Evolutionary conservation across 75 land plant species (phyloP).

Genomic region (Pinus tabuliformis): DNA sequence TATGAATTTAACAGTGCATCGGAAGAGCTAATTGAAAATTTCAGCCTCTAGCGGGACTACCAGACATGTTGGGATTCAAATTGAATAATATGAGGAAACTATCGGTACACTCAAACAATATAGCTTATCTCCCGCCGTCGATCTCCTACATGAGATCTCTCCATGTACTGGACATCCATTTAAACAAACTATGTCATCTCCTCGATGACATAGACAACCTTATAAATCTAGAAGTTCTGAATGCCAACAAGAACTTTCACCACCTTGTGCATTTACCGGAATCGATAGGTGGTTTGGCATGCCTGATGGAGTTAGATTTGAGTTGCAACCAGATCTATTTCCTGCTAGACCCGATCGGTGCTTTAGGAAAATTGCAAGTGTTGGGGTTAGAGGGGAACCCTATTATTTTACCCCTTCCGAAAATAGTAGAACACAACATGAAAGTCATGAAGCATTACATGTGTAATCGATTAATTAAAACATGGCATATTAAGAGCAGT

Average conservation of each 20-base stretch:
- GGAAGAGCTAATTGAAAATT: constrained; percentile 32
- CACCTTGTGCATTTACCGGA: constrained; percentile 44
- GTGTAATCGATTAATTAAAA: not conserved
- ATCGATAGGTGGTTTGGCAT: constrained; percentile 60
- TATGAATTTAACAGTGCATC: constrained; percentile 27
- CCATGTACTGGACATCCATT: constrained; percentile 59
- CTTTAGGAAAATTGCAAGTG: constrained; percentile 51
- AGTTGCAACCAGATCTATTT: constrained; percentile 55
- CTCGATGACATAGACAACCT: constrained; percentile 75
- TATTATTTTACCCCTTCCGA: constrained; percentile 55
- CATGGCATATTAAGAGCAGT: too few species aligned
- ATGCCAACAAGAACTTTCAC: constrained; percentile 67
- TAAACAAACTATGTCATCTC: constrained; percentile 64
- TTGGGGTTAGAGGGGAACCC: constrained; percentile 72
- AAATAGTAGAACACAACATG: constrained; percentile 56
- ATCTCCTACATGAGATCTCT: constrained; percentile 55
- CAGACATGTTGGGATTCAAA: constrained; percentile 60
- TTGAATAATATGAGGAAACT: constrained; percentile 51
- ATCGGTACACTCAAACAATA: constrained; percentile 70
- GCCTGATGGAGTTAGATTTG: constrained; percentile 44
- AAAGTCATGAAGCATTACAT: constrained; percentile 49
- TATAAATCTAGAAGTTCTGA: constrained; percentile 49
- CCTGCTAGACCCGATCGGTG: constrained; percentile 62
- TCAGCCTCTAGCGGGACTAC: constrained; percentile 57
- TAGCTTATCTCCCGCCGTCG: constrained; percentile 56